These are phyloP conservation scores for Phytophthora litchii DNA, from an alignment of 352 stramenopile species.

Conservation along the genomic window DNA sequence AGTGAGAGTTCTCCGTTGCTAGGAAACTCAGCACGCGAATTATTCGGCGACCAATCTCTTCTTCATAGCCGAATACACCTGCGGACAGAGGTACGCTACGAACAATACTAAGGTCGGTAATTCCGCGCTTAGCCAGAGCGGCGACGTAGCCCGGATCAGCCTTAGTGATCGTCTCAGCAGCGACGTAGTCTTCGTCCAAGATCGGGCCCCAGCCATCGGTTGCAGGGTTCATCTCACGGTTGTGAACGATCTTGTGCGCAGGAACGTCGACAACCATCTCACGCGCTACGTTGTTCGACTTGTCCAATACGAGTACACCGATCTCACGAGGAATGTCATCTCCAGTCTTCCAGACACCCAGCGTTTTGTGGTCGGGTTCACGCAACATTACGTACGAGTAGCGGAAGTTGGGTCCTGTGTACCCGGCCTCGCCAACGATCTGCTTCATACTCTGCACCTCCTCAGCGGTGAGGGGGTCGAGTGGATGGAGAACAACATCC, in stretches of 20 bases:
- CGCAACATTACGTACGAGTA: constrained; percentile 59
- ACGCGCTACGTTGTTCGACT: constrained; percentile 24
- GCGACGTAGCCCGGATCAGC: constrained; percentile 36
- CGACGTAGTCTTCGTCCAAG: constrained; percentile 47
- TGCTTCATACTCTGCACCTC: constrained; percentile 45
- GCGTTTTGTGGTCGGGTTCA: constrained; percentile 43
- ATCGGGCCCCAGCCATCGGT: constrained; percentile 45
- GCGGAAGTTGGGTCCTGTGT: constrained; percentile 29
- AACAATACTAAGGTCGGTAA: constrained; percentile 43
- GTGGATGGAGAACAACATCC: constrained; percentile 33
- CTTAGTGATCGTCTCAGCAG: constrained; percentile 43
- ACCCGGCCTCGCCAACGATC: constrained; percentile 36
- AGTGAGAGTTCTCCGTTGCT: constrained; percentile 36
- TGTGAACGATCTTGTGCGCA: constrained; percentile 27
- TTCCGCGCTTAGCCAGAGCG: constrained; percentile 37
- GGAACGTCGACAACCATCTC: constrained; percentile 43
- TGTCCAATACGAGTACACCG: constrained; percentile 39
- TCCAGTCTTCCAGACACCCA: constrained; percentile 29
- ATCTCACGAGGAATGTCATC: constrained; percentile 46
- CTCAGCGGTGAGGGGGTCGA: constrained; percentile 43
- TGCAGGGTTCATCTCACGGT: constrained; percentile 31
- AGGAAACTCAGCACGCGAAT: constrained; percentile 49
- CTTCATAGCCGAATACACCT: constrained; percentile 40
- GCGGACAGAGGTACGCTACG: constrained; percentile 36
- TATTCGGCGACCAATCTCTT: constrained; percentile 43